Base-by-base conservation (phyloP, 441 rosid species). In the Arabidopsis lyrata region DNA sequence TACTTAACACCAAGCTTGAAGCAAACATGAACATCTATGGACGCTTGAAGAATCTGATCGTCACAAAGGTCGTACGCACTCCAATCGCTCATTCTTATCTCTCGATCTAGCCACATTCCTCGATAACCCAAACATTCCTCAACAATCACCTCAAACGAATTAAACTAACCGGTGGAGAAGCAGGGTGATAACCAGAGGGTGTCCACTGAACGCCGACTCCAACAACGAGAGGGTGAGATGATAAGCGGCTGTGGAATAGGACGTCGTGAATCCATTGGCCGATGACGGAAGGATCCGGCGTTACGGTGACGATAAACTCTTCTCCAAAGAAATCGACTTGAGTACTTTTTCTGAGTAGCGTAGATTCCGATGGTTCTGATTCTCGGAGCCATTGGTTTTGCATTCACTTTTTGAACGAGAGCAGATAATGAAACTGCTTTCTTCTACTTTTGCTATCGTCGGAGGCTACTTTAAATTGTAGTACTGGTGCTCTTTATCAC, bases 111-210 rank as follows among this genome's bases (percentile, higher is more conserved):
- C 12, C 14, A 12, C 8, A 66, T 47, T 18, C 71, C 48, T 18
- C 5, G 9, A 13, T 20, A 36, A 20, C 48, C 60, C 35, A 66
- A 11, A 24, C 71, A 50, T 11, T 10, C 42, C 44, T 64, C 57
- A 15, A 49, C 69, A 15, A 64, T 64, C 45, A 10, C 18, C 27
- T n/a, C 58, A 34, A 52, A 48, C 45, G 70, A 66, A n/a, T n/a
- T n/a, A n/a, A 16, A 48, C 53, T 5, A 29, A 29, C 50, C 4
- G 64, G 24, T 4, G 5, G 31, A 12, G 31, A 14, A 59, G n/a
- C 15, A 2, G 36, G 4, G 22, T 55, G 0, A 3, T 55, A 31
- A 32, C 22, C 39, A 31, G 6, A 1, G 12, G n/a, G 38, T 29
- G 59, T 31, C 59, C 59, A 54, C 59, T 29, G 36, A 22, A 54